Percentiles rank a stretch among this genome's conserved stretches.
Conservation (phyloP, 805 yeast species). For the Barnettozyma vustinii region DNA sequence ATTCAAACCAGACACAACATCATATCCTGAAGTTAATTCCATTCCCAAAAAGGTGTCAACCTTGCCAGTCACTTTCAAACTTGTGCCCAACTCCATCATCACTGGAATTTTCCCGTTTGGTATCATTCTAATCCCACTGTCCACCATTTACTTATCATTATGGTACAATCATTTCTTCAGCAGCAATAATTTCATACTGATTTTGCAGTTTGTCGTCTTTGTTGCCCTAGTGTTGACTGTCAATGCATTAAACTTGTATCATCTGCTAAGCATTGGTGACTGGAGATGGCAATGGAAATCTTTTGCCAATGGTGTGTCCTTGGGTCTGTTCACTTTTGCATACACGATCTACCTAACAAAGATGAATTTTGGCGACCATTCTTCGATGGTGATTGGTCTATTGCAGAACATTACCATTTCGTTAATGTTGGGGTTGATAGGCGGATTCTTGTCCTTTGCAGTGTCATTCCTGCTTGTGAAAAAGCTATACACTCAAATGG, state of each 20-base stretch:
- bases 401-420: constrained; percentile 22
- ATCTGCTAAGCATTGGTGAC: constrained; percentile 23
- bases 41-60: constrained; percentile 21
- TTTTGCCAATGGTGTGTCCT: constrained; percentile 22
- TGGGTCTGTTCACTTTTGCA: constrained; percentile 23
- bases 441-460: constrained; percentile 21
- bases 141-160: constrained; percentile 22
- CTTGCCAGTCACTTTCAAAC: constrained; percentile 23
- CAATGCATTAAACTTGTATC: constrained; percentile 20
- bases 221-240: constrained; percentile 15
- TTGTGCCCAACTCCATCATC: constrained; percentile 23
- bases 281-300: constrained; percentile 29
- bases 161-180: constrained; percentile 26
- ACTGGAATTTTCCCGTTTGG: constrained; percentile 28
- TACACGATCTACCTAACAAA: constrained; percentile 25
- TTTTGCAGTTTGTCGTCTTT: constrained; percentile 15
- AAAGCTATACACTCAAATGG: constrained; percentile 15
- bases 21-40: constrained; percentile 12
- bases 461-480: constrained; percentile 17
- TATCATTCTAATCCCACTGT: constrained; percentile 23
- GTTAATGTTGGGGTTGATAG: constrained; percentile 19
- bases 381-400: constrained; percentile 21
- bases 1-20: constrained; percentile 4
- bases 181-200: constrained; percentile 10
- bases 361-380: constrained; percentile 25